These are phyloP conservation scores for Allium fistulosum DNA, from an alignment of 106 monocot species.

Conservation along the genomic window DNA sequence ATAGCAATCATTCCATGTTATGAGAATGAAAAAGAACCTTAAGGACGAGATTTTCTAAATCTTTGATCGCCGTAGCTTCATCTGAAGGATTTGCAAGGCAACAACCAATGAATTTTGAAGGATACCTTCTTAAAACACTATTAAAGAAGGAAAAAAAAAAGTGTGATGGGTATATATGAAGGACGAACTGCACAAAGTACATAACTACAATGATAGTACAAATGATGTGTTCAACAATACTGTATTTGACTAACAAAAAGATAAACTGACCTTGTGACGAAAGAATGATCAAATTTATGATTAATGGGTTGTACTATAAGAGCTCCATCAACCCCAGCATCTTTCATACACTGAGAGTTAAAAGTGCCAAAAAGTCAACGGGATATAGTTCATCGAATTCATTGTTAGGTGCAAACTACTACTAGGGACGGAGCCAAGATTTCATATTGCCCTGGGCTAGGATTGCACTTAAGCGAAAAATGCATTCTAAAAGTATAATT, in stretches of 20 bases:
- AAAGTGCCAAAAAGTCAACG: too few relatives aligned
- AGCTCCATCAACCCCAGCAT: constrained; percentile 84
- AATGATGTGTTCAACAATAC: neutral
- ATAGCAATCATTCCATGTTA: neutral
- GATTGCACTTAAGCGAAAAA: too few relatives aligned
- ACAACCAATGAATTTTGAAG: constrained; percentile 76
- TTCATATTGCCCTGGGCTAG: too few relatives aligned
- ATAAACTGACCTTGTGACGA: constrained; percentile 54
- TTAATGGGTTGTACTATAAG: constrained; percentile 87
- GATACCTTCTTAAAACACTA: constrained; percentile 74
- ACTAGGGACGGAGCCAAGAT: too few relatives aligned
- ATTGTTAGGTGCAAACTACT: too few relatives aligned
- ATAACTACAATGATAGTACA: constrained; percentile 1
- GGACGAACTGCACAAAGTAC: neutral
- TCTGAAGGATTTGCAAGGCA: constrained; percentile 88
- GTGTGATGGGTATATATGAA: neutral
- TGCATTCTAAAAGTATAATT: too few relatives aligned
- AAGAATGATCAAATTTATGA: constrained; percentile 91
- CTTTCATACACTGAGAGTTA: constrained; percentile 50
- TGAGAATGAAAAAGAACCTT: constrained; percentile 25
- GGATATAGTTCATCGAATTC: too few relatives aligned
- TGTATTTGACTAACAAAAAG: neutral
- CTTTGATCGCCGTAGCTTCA: constrained; percentile 56
- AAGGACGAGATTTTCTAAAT: constrained; percentile 64
- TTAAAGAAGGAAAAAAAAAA: constrained; percentile 7